phyloP scores from a whole-genome alignment of 2,329 filamentous ascomycete genomes.

The Parastagonospora nodorum region DNA sequence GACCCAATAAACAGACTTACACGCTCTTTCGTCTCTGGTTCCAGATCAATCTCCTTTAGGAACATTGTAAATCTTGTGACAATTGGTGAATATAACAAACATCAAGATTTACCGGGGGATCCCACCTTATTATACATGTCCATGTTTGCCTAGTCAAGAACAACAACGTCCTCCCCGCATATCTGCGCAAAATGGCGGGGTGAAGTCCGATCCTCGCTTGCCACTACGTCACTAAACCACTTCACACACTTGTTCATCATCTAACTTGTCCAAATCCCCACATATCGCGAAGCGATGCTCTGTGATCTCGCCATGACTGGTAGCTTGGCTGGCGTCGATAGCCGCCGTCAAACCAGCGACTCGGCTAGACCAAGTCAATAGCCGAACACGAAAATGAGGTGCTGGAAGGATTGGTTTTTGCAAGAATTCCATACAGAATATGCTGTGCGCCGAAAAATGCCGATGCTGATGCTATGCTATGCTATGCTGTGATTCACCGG shows the following conservation, averaged over 20 bases:
- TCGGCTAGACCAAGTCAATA: neutral
- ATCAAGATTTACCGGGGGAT: neutral
- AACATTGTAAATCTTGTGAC: slow-evolving; percentile 1
- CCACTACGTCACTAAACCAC: neutral
- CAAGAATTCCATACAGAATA: neutral
- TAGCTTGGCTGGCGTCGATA: neutral
- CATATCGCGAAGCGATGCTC: neutral
- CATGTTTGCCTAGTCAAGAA: neutral
- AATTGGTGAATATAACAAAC: neutral
- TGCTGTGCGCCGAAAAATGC: slow-evolving; percentile 2
- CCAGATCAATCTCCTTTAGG: slow-evolving; percentile 7
- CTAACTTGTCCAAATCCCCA: neutral
- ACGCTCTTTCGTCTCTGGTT: slow-evolving; percentile 4
- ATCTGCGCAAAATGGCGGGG: slow-evolving; percentile 10
- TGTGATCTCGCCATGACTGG: neutral
- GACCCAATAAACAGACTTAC: neutral
- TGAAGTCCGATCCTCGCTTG: slow-evolving; percentile 1
- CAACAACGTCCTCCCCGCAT: slow-evolving; percentile 3
- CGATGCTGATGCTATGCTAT: slow-evolving; percentile 3
- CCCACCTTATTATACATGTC: neutral
- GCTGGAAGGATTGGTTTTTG: neutral
- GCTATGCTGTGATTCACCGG: slow-evolving; percentile 6
- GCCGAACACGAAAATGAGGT: neutral
- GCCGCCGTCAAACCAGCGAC: neutral
- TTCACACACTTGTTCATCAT: neutral